Evolutionary conservation across 495 filamentous ascomycete species (phyloP).

Genomic region (Bathelium albidoporum): DNA sequence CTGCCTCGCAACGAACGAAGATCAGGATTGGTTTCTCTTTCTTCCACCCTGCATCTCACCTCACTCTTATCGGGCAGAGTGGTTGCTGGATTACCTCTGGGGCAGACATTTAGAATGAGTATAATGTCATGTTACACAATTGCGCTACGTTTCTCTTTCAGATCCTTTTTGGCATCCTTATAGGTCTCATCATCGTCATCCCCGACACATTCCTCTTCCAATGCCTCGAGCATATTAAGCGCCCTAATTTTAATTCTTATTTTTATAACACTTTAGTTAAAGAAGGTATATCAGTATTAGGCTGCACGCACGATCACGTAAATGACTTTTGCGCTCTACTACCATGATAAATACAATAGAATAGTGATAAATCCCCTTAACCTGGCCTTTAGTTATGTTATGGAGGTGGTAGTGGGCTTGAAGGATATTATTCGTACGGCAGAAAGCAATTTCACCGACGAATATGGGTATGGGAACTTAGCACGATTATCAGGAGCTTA

Average conservation of each 20-base stretch:
- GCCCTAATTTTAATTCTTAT: no score
- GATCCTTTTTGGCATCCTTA: no score
- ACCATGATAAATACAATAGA: slow-evolving; percentile 44
- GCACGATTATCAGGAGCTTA: slow-evolving; percentile 27
- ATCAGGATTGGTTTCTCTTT: neutral
- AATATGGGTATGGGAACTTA: slow-evolving; percentile 30
- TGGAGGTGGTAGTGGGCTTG: slow-evolving; percentile 78
- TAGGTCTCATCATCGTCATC: no score
- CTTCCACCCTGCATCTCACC: neutral
- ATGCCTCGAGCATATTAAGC: no score
- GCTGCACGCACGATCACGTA: slow-evolving; percentile 88
- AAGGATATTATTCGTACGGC: slow-evolving; percentile 81
- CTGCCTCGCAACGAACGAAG: neutral
- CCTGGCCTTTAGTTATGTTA: slow-evolving; percentile 88
- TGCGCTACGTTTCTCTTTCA: no score
- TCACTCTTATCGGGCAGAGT: neutral
- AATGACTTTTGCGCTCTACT: slow-evolving; percentile 63
- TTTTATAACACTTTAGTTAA: no score
- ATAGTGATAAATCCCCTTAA: neutral
- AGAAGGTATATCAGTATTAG: no score
- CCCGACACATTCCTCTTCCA: no score
- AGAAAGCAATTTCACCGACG: slow-evolving; percentile 37
- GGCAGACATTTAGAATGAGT: neutral
- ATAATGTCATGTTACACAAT: no score
- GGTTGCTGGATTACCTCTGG: neutral